Conservation (phyloP, 2,329 filamentous ascomycete genomes). For the Fusarium oligoseptatum region DNA sequence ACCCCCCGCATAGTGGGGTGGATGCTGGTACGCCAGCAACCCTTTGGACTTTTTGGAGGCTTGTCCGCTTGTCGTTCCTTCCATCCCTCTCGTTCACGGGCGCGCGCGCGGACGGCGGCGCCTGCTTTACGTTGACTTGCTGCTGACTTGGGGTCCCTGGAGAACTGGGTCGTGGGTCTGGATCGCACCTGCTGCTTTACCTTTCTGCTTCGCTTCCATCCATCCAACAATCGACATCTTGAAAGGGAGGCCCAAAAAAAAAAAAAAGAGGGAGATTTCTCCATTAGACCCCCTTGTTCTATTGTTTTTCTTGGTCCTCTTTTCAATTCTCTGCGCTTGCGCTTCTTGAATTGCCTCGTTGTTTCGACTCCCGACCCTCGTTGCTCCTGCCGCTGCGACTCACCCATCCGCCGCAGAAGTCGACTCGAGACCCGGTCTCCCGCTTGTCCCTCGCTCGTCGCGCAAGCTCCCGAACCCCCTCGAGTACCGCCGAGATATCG, state of each 20-base stretch:
- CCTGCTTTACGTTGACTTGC: background rate
- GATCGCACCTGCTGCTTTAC: conserved; percentile 19
- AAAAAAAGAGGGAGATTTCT: background rate
- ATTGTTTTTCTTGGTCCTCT: background rate
- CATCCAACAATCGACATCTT: conserved; percentile 15
- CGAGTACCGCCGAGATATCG: conserved; percentile 20
- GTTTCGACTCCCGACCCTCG: conserved; percentile 5
- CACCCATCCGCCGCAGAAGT: conserved; percentile 12
- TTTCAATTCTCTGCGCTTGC: conserved; percentile 6
- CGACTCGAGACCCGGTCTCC: conserved; percentile 11
- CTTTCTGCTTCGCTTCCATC: conserved; percentile 23
- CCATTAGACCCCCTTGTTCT: background rate
- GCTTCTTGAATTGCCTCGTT: background rate
- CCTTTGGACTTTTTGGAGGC: conserved; percentile 23
- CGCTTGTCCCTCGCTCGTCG: conserved; percentile 14
- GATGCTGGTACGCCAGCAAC: conserved; percentile 5
- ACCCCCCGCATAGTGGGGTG: conserved; percentile 36
- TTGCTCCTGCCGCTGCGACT: conserved; percentile 6
- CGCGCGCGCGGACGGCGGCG: conserved; percentile 1
- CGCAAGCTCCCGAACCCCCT: conserved; percentile 25
- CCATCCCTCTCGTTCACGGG: conserved; percentile 4
- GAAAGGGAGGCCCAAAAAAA: background rate
- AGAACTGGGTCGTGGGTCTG: conserved; percentile 22
- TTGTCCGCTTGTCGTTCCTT: conserved; percentile 14
- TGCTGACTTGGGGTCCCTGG: conserved; percentile 39